Evolutionary conservation across 1,139 yeast species (phyloP).

Genomic region (Kodamaea ohmeri): DNA sequence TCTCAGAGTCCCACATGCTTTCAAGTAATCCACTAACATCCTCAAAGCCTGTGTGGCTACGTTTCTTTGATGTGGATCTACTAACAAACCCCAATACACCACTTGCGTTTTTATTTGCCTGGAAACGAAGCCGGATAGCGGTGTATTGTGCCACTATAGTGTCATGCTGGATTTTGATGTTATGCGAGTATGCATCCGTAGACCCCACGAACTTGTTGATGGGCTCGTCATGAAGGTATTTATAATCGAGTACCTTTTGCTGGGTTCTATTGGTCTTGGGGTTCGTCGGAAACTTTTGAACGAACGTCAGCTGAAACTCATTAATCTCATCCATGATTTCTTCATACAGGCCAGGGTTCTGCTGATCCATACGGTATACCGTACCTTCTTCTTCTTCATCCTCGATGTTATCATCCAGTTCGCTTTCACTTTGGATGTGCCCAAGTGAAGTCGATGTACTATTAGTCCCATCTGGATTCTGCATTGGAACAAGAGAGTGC

Average conservation of each 20-base stretch:
- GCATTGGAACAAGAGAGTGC: conserved; percentile 19
- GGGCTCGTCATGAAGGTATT: conserved; percentile 23
- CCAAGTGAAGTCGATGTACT: conserved; percentile 9
- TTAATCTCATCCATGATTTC: conserved; percentile 30
- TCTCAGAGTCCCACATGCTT: conserved; percentile 15
- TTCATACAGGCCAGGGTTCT: conserved; percentile 1
- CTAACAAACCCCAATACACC: conserved; percentile 17
- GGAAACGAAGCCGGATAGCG: conserved; percentile 37
- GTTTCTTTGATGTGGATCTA: background rate
- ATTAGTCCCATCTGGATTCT: conserved; percentile 2
- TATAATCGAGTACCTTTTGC: conserved; percentile 36
- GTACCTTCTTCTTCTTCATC: conserved; percentile 6
- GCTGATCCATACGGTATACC: background rate
- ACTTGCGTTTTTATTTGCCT: conserved; percentile 14
- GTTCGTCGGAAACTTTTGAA: conserved; percentile 20
- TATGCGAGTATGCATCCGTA: conserved; percentile 13
- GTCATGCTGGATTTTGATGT: conserved; percentile 38
- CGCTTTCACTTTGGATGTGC: conserved; percentile 17
- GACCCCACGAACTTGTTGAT: conserved; percentile 8
- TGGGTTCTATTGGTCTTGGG: conserved; percentile 30
- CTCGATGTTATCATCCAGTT: conserved; percentile 20
- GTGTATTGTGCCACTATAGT: conserved; percentile 38
- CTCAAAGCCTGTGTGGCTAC: background rate
- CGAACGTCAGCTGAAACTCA: conserved; percentile 33
- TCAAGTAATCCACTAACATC: conserved; percentile 3